Conservation (phyloP, 2,329 filamentous ascomycete species). For the Colletotrichum aenigma region DNA sequence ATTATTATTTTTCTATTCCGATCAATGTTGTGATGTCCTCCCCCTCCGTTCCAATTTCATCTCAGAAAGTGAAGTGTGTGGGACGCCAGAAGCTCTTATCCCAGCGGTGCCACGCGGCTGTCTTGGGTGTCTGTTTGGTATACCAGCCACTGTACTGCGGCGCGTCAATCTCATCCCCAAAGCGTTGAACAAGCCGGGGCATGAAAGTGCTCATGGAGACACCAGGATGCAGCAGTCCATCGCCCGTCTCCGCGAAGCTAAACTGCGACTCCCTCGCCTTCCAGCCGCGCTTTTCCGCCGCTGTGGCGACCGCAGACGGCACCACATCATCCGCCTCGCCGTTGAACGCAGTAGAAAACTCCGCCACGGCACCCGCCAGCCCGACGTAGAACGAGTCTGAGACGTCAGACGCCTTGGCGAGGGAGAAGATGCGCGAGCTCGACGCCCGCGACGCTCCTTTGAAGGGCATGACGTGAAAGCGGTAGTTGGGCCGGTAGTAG, state of each 20-base stretch:
- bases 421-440: conserved; percentile 44
- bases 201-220: conserved; percentile 18
- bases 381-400: conserved; percentile 55
- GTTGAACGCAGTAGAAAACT: conserved; percentile 32
- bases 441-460: conserved; percentile 24
- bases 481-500: conserved; percentile 54
- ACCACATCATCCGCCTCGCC: not conserved
- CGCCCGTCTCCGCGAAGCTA: conserved; percentile 30
- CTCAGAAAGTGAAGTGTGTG: conserved; percentile 12
- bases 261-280: conserved; percentile 4
- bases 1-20: not conserved
- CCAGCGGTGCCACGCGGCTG: conserved; percentile 13
- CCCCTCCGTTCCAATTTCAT: not conserved
- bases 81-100: conserved; percentile 17
- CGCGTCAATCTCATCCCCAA: conserved; percentile 1
- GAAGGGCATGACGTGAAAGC: conserved; percentile 42
- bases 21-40: not conserved
- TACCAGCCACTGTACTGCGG: conserved; percentile 9
- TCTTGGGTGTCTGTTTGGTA: not conserved
- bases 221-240: conserved; percentile 23
- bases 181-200: conserved; percentile 18
- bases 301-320: not conserved
- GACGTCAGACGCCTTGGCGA: conserved; percentile 50
- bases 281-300: conserved; percentile 15
- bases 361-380: conserved; percentile 50